Conservation (phyloP, 192 early-diverging fungal species). For the Diversispora eburnea region DNA sequence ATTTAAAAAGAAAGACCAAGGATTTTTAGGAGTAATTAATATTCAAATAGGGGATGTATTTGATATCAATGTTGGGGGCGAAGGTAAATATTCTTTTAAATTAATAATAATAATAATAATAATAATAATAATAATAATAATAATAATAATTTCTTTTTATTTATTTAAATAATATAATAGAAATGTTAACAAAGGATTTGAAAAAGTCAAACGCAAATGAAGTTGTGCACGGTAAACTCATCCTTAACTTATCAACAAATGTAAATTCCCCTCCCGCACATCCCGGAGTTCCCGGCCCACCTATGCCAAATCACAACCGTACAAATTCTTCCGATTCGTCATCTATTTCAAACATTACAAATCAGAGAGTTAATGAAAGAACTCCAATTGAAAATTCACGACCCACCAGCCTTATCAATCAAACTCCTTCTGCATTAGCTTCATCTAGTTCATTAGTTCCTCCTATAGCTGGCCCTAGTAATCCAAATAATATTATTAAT, state of each 20-base stretch:
- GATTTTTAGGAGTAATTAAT: constrained; percentile 90
- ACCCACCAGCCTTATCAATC: constrained; percentile 18
- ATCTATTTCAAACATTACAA: constrained; percentile 5
- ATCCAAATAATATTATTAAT: no score
- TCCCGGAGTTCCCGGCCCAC: constrained; percentile 22
- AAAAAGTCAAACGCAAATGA: constrained; percentile 82
- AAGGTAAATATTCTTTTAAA: constrained; percentile 37
- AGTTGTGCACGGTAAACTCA: constrained; percentile 81
- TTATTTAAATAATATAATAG: constrained; percentile 35
- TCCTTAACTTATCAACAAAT: constrained; percentile 68
- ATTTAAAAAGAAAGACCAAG: constrained; percentile 87
- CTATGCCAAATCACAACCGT: constrained; percentile 31
- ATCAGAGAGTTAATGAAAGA: background rate
- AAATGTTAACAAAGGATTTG: constrained; percentile 87
- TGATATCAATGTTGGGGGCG: constrained; percentile 71
- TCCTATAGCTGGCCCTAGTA: no score
- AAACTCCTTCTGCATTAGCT: constrained; percentile 23
- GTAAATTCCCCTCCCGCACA: constrained; percentile 39
- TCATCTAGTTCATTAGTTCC: no score
- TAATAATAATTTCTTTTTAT: constrained; percentile 16
- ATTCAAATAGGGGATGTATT: constrained; percentile 80
- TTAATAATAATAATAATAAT: background rate
- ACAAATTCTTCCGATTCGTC: constrained; percentile 40
- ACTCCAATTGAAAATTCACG: constrained; percentile 11
- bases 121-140: background rate